Evolutionary conservation across 2,329 filamentous ascomycete species (phyloP), one percentile per base, ranked within the genome.

Genomic region (Fusarium keratoplasticum): DNA sequence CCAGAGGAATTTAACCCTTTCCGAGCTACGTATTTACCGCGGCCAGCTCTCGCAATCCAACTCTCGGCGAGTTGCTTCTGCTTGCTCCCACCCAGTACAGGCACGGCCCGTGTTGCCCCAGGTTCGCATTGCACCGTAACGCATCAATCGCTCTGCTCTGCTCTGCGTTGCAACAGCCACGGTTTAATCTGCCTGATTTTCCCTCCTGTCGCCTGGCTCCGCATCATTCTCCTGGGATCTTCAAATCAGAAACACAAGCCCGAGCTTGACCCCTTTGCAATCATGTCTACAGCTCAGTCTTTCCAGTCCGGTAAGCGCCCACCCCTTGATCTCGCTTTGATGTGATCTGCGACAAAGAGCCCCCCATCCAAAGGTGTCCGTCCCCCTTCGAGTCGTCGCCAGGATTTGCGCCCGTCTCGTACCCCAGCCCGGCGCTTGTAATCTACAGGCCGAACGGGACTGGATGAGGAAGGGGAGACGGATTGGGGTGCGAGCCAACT

Each of bases 1-100:
- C 68, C 77, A 77, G 55, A 77, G 76, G 79, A 80, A 79, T 80
- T 80, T 80, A 79, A 79, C 73, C 71, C 73, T 77, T 78, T 72
- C 72, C 64, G 61, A 72, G 70, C 70, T 74, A 74, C 72, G 74
- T 76, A 77, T 72, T 70, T 64, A 71, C 42, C 55, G 61, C 69
- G 61, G 55, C 66, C 50, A 67, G 73, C 54, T 74, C 61, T 67
- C 60, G 67, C 69, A 74, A 69, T 69, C 25, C 61, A 75, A 50
- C 64, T 65, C 59, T 64, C 65, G 60, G 62, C 61, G 40, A 57
- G 62, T 47, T 65, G 57, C 67, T 64, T 35, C 57, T 60, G 58
- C 42, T 62, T 42, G 50, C 63, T 57, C 50, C 67, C 50, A 52
- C 29, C 31, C n/a, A 40, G 50, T 47, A 65, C 54, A 61, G 59